A percentile compares a stretch with the other conserved stretches of the same genome.
phyloP scores from a whole-genome alignment of 1,284 basidiomycete species.

The Leucoagaricus sp. region DNA sequence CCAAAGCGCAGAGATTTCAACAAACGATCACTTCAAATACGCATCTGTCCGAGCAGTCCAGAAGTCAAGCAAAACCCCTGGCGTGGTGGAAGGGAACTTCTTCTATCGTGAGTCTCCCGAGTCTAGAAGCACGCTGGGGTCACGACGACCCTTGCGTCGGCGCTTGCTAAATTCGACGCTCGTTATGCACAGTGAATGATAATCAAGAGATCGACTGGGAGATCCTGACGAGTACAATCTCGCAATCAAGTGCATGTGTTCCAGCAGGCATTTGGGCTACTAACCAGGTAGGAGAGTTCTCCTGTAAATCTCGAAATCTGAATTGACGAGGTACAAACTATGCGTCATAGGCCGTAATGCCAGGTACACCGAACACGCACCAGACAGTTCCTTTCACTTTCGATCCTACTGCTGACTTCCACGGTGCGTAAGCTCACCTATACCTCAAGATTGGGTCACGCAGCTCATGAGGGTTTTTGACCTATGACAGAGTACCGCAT shows the following conservation, averaged over 20 bases:
- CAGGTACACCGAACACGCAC: constrained; percentile 22
- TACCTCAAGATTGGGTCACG: neutral
- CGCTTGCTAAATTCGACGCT: neutral
- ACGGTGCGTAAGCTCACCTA: constrained; percentile 25
- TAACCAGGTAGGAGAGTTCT: constrained; percentile 27
- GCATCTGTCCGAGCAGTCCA: constrained; percentile 34
- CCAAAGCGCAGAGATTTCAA: constrained; percentile 29
- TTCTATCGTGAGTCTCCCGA: constrained; percentile 28
- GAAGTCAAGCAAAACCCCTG: constrained; percentile 33
- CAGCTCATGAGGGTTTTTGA: neutral
- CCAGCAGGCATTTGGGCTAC: constrained; percentile 39
- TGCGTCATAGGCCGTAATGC: constrained; percentile 20
- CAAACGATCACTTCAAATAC: constrained; percentile 28
- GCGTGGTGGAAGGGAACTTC: constrained; percentile 37
- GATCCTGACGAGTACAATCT: constrained; percentile 33
- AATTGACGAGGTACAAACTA: neutral
- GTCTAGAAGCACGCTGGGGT: neutral
- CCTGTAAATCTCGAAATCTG: neutral
- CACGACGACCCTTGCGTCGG: neutral
- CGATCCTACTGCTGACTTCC: constrained; percentile 31
- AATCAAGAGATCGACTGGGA: constrained; percentile 35
- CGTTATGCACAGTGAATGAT: constrained; percentile 25
- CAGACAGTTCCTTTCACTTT: constrained; percentile 31
- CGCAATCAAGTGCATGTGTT: constrained; percentile 24
- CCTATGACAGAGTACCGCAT: constrained; percentile 37